phyloP scores from a whole-genome alignment of 352 stramenopile genomes.

The Vaucheria bursata region DNA sequence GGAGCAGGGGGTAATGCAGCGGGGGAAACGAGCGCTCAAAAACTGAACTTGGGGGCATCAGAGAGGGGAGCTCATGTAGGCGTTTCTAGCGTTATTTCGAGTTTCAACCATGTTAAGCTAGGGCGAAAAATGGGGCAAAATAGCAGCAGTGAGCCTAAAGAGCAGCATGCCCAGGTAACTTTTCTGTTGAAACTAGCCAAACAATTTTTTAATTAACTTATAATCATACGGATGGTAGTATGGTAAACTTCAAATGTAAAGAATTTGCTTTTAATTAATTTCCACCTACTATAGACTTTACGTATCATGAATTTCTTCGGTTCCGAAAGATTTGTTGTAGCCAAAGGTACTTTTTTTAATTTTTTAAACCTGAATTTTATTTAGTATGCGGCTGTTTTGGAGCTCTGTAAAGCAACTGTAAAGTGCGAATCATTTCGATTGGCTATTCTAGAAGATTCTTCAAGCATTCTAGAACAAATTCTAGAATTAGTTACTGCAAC shows the following conservation, averaged over 20 bases:
- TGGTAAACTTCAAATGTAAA: too few relatives aligned
- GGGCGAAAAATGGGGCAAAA: not conserved
- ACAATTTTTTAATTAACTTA: too few relatives aligned
- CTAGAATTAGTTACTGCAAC: not conserved
- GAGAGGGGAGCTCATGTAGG: not conserved
- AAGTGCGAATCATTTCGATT: not conserved
- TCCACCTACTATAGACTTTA: too few relatives aligned
- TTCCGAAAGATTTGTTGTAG: too few relatives aligned
- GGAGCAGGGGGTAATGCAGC: not conserved
- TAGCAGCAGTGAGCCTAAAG: not conserved
- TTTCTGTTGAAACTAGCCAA: not conserved
- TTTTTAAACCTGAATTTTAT: too few relatives aligned
- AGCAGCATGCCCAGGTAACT: not conserved
- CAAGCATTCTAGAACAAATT: not conserved
- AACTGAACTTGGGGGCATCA: not conserved
- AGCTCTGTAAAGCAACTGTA: not conserved
- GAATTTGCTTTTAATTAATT: too few relatives aligned
- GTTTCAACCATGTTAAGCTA: not conserved
- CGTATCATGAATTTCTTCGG: too few relatives aligned
- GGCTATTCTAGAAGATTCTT: not conserved
- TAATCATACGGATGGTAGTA: too few relatives aligned
- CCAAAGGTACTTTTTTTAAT: too few relatives aligned
- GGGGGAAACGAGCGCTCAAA: not conserved
- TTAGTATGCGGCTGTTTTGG: not conserved
- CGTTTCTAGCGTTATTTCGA: not conserved